Evolutionary conservation across 305 asterid species (phyloP).

Genomic region (Fraxinus velutina): DNA sequence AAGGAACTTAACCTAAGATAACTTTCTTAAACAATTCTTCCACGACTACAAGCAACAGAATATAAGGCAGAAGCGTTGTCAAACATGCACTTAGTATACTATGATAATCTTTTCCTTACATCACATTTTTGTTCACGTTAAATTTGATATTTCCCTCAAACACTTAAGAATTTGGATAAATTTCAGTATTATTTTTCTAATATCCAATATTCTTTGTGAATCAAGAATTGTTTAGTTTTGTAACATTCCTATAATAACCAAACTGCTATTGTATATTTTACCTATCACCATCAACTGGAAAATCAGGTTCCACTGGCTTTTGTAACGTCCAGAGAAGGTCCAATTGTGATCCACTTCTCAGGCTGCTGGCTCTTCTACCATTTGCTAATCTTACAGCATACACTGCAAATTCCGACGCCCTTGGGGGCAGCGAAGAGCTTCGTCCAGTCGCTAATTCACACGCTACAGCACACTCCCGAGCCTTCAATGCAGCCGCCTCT

Average conservation of each 20-base stretch:
- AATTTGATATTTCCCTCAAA: no score
- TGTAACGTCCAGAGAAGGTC: slow-evolving; percentile 30
- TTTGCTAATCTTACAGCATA: slow-evolving; percentile 39
- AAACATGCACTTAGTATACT: background rate
- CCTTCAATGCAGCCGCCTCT: slow-evolving; percentile 33
- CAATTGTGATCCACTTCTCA: slow-evolving; percentile 28
- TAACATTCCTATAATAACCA: background rate
- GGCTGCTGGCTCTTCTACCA: slow-evolving; percentile 31
- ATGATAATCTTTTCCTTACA: no score
- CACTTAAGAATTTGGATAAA: background rate
- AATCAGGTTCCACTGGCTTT: slow-evolving; percentile 68
- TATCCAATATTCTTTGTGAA: background rate
- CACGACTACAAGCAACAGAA: no score
- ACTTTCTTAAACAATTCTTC: no score
- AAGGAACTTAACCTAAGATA: no score
- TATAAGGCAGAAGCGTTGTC: background rate
- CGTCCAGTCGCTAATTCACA: slow-evolving; percentile 13
- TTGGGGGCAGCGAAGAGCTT: slow-evolving; percentile 36
- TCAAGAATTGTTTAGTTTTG: no score
- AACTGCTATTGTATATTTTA: background rate
- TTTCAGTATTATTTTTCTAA: background rate
- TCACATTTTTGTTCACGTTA: no score
- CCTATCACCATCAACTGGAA: slow-evolving; percentile 30
- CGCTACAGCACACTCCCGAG: slow-evolving; percentile 15
- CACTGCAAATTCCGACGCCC: slow-evolving; percentile 29